Conservation (phyloP, 2,329 filamentous ascomycete genomes). For the Trichophyton mentagrophytes region DNA sequence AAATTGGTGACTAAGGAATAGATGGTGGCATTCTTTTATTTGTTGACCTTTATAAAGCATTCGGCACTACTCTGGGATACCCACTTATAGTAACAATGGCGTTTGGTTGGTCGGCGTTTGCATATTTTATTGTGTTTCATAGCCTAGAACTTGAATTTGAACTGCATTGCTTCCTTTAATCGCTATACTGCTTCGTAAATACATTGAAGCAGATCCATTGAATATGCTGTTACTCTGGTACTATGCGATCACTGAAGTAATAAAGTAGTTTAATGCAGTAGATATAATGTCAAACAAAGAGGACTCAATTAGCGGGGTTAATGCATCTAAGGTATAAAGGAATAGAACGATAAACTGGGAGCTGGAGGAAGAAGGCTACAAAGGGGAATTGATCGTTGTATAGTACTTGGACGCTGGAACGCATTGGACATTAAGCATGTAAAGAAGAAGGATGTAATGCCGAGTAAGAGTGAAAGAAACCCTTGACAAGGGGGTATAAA, state of each 20-base stretch:
- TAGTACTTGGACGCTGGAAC: not conserved
- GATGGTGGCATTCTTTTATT: not conserved
- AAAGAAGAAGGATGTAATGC: not conserved
- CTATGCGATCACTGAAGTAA: too few species aligned
- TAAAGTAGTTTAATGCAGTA: too few species aligned
- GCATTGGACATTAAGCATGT: not conserved
- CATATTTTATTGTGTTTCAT: not conserved
- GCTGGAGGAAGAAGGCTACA: not conserved
- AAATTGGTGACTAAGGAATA: not conserved
- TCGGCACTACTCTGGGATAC: not conserved
- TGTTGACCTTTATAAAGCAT: not conserved
- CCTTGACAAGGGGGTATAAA: not conserved
- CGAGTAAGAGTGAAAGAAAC: not conserved
- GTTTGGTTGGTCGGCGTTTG: not conserved
- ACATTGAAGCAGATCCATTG: too few species aligned
- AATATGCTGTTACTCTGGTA: too few species aligned
- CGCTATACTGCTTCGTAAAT: too few species aligned
- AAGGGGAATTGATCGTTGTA: not conserved
- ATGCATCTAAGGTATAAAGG: not conserved
- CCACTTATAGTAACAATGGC: not conserved
- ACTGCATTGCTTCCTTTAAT: not conserved
- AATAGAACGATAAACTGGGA: not conserved
- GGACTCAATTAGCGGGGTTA: too few species aligned
- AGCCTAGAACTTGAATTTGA: not conserved
- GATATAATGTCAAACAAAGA: too few species aligned